phyloP scores from a whole-genome alignment of 169 alveolate species.

The Sarcocystis neurona region DNA sequence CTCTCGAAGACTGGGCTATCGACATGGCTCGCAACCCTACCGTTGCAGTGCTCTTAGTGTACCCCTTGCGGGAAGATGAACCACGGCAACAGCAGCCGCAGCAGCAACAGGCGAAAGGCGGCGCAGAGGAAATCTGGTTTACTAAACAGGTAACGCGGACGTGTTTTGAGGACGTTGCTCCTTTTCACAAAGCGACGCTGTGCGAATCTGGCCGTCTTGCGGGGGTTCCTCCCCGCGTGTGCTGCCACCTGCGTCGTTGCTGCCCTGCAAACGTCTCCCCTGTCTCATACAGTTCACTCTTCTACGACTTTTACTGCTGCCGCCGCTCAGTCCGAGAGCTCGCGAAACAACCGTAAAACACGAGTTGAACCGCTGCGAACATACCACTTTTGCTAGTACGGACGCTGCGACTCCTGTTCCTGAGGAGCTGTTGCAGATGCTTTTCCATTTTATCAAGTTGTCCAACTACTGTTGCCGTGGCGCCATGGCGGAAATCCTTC shows the following conservation, averaged over 20 bases:
- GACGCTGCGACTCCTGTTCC: too few relatives aligned
- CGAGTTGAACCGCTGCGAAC: too few relatives aligned
- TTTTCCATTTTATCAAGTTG: too few relatives aligned
- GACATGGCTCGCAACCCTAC: slow-evolving; percentile 36
- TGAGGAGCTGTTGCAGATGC: too few relatives aligned
- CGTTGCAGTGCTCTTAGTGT: slow-evolving; percentile 33
- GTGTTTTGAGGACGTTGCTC: background rate
- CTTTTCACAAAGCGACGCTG: background rate
- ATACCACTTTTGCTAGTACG: too few relatives aligned
- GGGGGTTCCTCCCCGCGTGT: background rate
- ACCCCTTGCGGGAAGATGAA: slow-evolving; percentile 2
- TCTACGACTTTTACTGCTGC: background rate
- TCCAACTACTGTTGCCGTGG: too few relatives aligned
- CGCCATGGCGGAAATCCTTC: too few relatives aligned
- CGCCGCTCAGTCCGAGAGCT: too few relatives aligned
- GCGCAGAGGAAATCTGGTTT: slow-evolving; percentile 20
- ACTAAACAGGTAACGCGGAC: slow-evolving; percentile 26
- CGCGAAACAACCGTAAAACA: too few relatives aligned
- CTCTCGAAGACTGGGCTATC: slow-evolving; percentile 38
- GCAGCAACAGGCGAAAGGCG: background rate
- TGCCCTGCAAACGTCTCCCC: background rate
- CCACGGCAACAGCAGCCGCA: slow-evolving; percentile 4
- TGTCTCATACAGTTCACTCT: background rate
- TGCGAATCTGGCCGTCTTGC: background rate
- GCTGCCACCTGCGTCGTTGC: background rate